Conservation (phyloP, 1,284 basidiomycete species). For the Rhodotorula sp. region DNA sequence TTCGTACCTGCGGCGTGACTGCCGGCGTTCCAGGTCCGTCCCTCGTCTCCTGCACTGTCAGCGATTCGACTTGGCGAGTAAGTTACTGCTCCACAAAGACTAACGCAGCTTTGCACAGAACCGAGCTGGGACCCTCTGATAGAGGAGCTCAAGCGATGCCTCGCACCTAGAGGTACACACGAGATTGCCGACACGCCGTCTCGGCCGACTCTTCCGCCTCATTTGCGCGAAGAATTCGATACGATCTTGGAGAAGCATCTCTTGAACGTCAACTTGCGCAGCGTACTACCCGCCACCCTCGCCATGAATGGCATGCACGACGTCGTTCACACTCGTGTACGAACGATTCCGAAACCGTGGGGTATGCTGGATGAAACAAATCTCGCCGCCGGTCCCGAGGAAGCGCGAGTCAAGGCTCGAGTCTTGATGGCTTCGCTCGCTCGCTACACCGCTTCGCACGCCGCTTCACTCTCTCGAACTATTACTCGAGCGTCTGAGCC, state of each 20-base stretch:
- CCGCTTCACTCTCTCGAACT: no score
- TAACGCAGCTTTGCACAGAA: background rate
- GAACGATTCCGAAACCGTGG: background rate
- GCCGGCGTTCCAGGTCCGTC: background rate
- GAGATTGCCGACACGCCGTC: background rate
- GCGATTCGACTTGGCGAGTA: background rate
- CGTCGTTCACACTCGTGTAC: background rate
- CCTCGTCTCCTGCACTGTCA: background rate
- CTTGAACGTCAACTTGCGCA: background rate
- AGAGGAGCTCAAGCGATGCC: background rate
- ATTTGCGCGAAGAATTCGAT: background rate
- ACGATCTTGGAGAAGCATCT: background rate
- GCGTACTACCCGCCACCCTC: background rate
- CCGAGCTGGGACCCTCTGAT: background rate
- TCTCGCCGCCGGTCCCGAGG: background rate
- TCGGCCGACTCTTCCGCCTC: background rate
- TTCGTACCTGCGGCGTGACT: background rate
- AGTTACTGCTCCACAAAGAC: no score
- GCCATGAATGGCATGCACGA: conserved; percentile 3
- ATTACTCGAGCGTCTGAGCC: no score
- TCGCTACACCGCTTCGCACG: no score
- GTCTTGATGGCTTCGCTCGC: no score
- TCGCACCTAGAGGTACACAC: background rate
- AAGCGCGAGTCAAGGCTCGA: background rate
- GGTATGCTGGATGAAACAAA: background rate